Evolutionary conservation across 495 filamentous ascomycete genomes (phyloP).

Genomic region (Talaromyces ruber): DNA sequence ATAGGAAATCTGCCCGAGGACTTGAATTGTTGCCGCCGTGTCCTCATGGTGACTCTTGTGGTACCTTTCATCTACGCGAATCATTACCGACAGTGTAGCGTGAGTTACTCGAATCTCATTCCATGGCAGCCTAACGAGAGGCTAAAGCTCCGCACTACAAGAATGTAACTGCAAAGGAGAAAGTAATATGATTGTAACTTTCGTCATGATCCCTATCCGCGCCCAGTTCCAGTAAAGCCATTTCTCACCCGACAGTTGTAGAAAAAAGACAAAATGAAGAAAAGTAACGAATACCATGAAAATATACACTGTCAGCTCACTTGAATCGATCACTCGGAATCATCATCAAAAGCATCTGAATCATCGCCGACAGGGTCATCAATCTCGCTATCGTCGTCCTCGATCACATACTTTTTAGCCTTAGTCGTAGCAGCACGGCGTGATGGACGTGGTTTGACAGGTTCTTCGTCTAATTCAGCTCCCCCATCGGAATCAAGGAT

Average conservation of each 20-base stretch:
- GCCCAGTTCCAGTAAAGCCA: neutral
- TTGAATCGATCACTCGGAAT: slow-evolving; percentile 20
- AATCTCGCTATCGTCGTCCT: slow-evolving; percentile 45
- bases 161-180: neutral
- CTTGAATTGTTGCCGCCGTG: neutral
- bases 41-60: neutral
- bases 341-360: slow-evolving; percentile 33
- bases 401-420: slow-evolving; percentile 48
- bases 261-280: neutral
- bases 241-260: neutral
- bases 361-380: slow-evolving; percentile 17
- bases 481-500: slow-evolving; percentile 42
- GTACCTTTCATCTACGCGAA: neutral
- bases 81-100: neutral
- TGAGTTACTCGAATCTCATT: neutral
- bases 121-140: neutral
- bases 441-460: slow-evolving; percentile 35
- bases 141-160: neutral
- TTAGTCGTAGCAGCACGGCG: slow-evolving; percentile 42
- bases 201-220: neutral
- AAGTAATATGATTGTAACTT: neutral
- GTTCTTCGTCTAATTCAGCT: slow-evolving; percentile 27
- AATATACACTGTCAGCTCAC: neutral
- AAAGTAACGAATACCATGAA: neutral
- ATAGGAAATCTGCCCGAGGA: neutral